Conservation (phyloP, 768 basidiomycete species). For the Auricularia auricula-judae region DNA sequence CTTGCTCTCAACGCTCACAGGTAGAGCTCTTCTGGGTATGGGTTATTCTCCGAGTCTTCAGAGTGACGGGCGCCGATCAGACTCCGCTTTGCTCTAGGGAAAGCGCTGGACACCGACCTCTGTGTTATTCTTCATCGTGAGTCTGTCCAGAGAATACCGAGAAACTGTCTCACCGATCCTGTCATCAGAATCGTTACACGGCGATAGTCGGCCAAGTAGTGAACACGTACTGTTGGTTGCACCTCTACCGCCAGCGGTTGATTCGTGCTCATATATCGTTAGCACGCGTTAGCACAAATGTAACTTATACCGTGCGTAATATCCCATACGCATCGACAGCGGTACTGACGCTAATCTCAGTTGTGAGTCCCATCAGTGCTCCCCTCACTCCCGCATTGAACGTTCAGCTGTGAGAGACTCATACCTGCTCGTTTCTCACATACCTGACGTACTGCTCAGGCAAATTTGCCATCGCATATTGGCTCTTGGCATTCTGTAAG, state of each 20-base stretch:
- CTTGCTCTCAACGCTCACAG: neutral
- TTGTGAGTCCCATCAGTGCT: no score
- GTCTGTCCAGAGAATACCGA: neutral
- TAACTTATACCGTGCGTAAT: no score
- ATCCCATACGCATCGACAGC: no score
- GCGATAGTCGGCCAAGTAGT: neutral
- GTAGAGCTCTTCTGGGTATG: neutral
- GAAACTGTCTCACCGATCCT: neutral
- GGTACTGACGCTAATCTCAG: no score
- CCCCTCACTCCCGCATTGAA: no score
- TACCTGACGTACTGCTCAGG: no score
- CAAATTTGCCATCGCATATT: no score
- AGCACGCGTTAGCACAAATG: no score
- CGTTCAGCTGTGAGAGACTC: no score
- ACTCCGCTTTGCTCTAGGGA: neutral
- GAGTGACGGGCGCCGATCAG: neutral
- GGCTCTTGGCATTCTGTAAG: no score
- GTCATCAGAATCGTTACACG: neutral
- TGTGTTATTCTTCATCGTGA: neutral
- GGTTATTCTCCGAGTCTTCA: neutral
- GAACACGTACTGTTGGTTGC: neutral
- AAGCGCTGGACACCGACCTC: neutral
- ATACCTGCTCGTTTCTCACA: no score
- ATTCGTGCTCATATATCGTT: neutral
- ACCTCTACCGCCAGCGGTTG: neutral